Evolutionary conservation across 805 yeast genomes (phyloP), one percentile per base, ranked within the genome.

Genomic region (Nematodospora valgi): DNA sequence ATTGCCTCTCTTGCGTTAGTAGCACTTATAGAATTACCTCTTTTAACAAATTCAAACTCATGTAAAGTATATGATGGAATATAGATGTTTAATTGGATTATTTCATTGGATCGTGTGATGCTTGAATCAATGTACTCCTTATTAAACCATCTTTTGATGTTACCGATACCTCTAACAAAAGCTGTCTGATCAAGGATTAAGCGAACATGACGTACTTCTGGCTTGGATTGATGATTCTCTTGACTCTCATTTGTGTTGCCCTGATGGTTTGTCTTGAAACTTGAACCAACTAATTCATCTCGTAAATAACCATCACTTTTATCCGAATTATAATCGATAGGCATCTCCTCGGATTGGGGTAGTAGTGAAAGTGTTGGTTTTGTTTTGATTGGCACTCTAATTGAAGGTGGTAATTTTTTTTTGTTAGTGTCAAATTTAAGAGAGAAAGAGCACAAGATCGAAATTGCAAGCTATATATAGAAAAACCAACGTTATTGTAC

Each of bases 171-270:
- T 36, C 80, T 74, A 13, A 78, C 77, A 41, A 82, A 67, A 2
- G 85, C 80, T 5, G 85, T 73, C 14, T 81, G 83, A 50, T 82
- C 89, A 27, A 82, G 48, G 13, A 82, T 76, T 39, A 81, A 64
- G 25, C 42, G 34, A 11, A 38, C 42, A 11, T 32, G 34, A 22
- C 41, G 41, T 26, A 26, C 30, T n/a, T 12, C n/a, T 26, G n/a
- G 6, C 7, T 12, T 7, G n/a, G 10, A n/a, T 21, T 7, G 19
- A 3, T 4, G 14, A 11, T 4, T 24, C 22, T 7, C 9, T 21
- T 21, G 29, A 8, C 10, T 17, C 10, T 8, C 7, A 11, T 14
- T 8, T n/a, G n/a, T n/a, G 24, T 11, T 11, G 16, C 12, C 16
- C 4, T 20, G 7, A 4, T 13, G 7, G 8, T 30, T 5, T 21